These are phyloP conservation scores for Triadica sebifera DNA, from an alignment of 345 rosid genomes.

Conservation along the genomic window DNA sequence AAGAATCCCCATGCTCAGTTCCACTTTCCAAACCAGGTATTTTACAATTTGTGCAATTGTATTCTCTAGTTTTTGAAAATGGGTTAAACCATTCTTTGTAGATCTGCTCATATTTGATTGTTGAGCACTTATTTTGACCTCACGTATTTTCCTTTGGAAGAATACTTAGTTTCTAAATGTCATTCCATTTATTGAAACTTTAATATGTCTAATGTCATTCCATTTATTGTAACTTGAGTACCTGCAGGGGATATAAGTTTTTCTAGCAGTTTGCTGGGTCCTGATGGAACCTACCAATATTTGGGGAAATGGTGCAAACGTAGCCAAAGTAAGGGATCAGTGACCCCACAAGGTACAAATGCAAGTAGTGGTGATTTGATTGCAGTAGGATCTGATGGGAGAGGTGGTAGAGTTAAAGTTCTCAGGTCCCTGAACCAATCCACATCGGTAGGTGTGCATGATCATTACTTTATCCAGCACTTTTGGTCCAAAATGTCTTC, in stretches of 20 bases:
- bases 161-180: neutral
- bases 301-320: conserved; percentile 92
- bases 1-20: conserved; percentile 32
- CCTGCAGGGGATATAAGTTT: conserved; percentile 53
- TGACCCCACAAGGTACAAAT: conserved; percentile 24
- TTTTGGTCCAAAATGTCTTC: neutral
- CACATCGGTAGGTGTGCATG: conserved; percentile 44
- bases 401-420: conserved; percentile 83
- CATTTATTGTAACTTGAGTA: conserved; percentile 12
- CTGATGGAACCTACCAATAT: conserved; percentile 63
- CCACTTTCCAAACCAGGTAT: conserved; percentile 54
- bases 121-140: neutral
- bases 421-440: conserved; percentile 55
- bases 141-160: neutral
- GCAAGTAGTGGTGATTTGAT: conserved; percentile 55
- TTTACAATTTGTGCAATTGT: conserved; percentile 13
- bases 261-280: conserved; percentile 69
- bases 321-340: conserved; percentile 38
- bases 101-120: neutral
- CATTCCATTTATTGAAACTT: too few species aligned
- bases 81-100: conserved; percentile 5
- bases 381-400: conserved; percentile 83
- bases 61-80: neutral
- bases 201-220: neutral
- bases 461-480: too few species aligned